Percentiles rank a stretch among this genome's conserved stretches.
Conservation (phyloP, 345 rosid genomes). For the Lumnitzera racemosa region DNA sequence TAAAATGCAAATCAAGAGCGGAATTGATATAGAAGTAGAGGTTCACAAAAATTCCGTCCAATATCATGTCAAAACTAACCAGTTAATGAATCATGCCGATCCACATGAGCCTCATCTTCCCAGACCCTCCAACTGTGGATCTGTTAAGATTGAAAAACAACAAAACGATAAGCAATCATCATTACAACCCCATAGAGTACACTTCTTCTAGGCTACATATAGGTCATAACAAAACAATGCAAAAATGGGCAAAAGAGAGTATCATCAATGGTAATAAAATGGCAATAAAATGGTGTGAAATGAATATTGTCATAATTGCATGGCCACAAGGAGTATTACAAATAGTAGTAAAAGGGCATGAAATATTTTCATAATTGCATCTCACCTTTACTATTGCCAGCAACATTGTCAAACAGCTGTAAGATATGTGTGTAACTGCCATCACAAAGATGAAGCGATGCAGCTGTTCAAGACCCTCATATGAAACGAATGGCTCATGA, state of each 20-base stretch:
- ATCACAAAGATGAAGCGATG: conserved; percentile 97
- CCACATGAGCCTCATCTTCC: conserved; percentile 82
- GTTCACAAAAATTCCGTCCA: background rate
- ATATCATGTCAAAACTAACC: conserved; percentile 33
- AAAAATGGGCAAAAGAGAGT: background rate
- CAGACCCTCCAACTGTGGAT: conserved; percentile 90
- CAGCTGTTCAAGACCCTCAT: conserved; percentile 85
- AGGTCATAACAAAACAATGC: background rate
- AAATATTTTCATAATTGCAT: background rate
- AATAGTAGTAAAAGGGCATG: background rate
- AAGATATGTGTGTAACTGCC: conserved; percentile 90
- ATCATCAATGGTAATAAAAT: background rate
- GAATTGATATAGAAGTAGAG: background rate
- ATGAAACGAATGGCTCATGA: conserved; percentile 83
- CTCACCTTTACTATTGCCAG: conserved; percentile 88
- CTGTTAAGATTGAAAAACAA: conserved; percentile 29
- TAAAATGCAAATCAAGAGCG: background rate
- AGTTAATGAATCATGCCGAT: conserved; percentile 43
- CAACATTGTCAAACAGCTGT: conserved; percentile 95
- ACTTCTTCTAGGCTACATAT: too few species aligned
- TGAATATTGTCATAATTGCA: background rate
- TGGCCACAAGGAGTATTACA: background rate
- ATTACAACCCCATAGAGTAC: background rate
- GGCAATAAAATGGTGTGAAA: background rate
- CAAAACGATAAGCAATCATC: background rate